Evolutionary conservation across 1,284 basidiomycete species (phyloP).

Genomic region (Ustilago crameri): DNA sequence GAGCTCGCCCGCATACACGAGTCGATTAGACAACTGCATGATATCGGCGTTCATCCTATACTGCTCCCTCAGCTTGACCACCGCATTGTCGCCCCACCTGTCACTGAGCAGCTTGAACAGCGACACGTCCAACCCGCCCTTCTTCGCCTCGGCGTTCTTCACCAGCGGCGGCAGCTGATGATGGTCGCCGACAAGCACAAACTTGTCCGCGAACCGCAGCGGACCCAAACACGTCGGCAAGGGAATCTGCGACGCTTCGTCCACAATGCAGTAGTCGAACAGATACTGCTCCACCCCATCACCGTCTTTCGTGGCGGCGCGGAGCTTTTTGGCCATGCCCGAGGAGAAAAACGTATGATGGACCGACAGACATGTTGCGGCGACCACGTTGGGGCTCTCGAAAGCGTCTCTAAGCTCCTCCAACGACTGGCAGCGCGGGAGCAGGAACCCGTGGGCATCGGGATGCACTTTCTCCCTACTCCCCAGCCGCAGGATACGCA

Average conservation of each 20-base stretch:
- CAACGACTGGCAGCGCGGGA: constrained; percentile 72
- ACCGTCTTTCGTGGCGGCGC: constrained; percentile 9
- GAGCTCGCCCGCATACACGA: constrained; percentile 85
- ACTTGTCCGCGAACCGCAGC: constrained; percentile 85
- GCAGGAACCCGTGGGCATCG: constrained; percentile 74
- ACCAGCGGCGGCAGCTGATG: constrained; percentile 90
- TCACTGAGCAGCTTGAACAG: constrained; percentile 89
- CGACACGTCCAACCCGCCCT: constrained; percentile 85
- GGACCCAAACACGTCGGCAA: constrained; percentile 94
- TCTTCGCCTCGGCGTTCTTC: constrained; percentile 79
- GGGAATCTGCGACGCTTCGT: constrained; percentile 98
- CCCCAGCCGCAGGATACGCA: constrained; percentile 80
- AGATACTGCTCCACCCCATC: constrained; percentile 69
- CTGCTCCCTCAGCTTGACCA: constrained; percentile 84
- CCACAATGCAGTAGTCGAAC: constrained; percentile 98
- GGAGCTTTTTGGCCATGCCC: constrained; percentile 71
- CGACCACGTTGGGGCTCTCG: constrained; percentile 88
- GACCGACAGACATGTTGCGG: constrained; percentile 90
- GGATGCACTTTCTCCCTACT: constrained; percentile 85
- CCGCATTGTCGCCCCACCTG: constrained; percentile 79
- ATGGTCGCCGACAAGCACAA: constrained; percentile 95
- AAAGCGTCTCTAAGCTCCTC: constrained; percentile 75
- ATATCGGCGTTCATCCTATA: constrained; percentile 98
- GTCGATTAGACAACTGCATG: constrained; percentile 88
- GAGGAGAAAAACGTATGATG: constrained; percentile 83